Evolutionary conservation across 129 eudicot genomes (phyloP).

Genomic region (Centella asiatica): DNA sequence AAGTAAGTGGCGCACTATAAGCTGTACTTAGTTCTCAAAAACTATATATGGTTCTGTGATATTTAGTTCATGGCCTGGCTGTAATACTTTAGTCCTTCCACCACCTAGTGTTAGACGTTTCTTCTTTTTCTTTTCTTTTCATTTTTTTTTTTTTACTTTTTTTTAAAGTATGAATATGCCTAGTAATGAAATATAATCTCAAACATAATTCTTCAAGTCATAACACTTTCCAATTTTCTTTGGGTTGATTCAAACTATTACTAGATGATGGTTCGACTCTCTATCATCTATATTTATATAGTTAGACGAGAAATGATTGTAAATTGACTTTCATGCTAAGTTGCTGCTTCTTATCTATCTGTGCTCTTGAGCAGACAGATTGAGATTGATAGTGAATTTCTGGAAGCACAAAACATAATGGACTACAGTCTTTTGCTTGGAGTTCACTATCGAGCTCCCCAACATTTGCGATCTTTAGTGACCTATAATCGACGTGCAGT

Average conservation of each 20-base stretch:
- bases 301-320: constrained; percentile 65
- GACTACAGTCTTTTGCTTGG: constrained; percentile 94
- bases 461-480: constrained; percentile 64
- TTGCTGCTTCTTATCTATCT: constrained; percentile 10
- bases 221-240: no score
- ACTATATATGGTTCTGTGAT: no score
- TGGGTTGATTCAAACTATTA: no score
- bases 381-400: constrained; percentile 79
- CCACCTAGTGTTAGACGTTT: no score
- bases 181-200: no score
- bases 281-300: constrained; percentile 12
- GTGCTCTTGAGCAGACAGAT: constrained; percentile 79
- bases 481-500: constrained; percentile 38
- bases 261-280: not conserved
- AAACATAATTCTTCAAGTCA: no score
- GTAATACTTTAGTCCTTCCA: no score
- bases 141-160: no score
- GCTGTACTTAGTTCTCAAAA: not conserved
- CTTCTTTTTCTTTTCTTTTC: no score
- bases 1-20: constrained; percentile 34
- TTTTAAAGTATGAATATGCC: no score
- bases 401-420: constrained; percentile 89
- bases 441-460: constrained; percentile 97
- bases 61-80: no score
- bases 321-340: constrained; percentile 23